Evolutionary conservation across 345 rosid genomes (phyloP), one percentile per base, ranked within the genome.

Genomic region (Eucalyptus cladocalyx): DNA sequence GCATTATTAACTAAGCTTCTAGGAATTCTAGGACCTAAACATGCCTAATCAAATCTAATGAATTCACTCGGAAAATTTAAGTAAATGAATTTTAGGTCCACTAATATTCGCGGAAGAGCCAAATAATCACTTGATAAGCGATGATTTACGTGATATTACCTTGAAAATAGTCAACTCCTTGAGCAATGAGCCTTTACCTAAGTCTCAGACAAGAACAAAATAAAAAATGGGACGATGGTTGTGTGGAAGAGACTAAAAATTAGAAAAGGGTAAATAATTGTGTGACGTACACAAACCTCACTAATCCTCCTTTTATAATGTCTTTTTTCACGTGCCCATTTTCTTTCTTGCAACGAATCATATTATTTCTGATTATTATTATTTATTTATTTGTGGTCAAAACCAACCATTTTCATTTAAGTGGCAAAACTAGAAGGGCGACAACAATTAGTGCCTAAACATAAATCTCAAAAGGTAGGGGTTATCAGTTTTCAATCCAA

Each of bases 401-500:
- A 19, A 53, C 56, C 24, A 53, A 19, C 24, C 56, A 53, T 19
- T 53, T 19, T 53, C 24, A 53, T 19, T 7, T 19, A 53, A 53
- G 56, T 53, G 0, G 10, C 10, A 19, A 10, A 53, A 53, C 56
- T 53, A 53, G 56, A 53, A 53, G 56, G 56, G 5, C 10, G 1
- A 53, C 56, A 19, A 53, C 0, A 2, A 19, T 53, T 19, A 3
- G 24, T 19, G 24, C 24, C 24, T 53, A 53, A 53, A 53, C 24
- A 53, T 53, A 53, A 53, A 53, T 7, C 24, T 19, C 56, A 53
- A 53, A 53, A 53, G 56, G 24, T 19, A 19, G 24, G 4, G 10
- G 10, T 19, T 0, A 53, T 53, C 2, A 2, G 2, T 19, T 53
- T 0, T 53, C 9, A 0, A 53, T 53, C 56, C 4, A 18, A 1